Percentiles rank a stretch among this genome's conserved stretches.
phyloP scores from a whole-genome alignment of 257 asterid species.

The Oldenlandia corymbosa region DNA sequence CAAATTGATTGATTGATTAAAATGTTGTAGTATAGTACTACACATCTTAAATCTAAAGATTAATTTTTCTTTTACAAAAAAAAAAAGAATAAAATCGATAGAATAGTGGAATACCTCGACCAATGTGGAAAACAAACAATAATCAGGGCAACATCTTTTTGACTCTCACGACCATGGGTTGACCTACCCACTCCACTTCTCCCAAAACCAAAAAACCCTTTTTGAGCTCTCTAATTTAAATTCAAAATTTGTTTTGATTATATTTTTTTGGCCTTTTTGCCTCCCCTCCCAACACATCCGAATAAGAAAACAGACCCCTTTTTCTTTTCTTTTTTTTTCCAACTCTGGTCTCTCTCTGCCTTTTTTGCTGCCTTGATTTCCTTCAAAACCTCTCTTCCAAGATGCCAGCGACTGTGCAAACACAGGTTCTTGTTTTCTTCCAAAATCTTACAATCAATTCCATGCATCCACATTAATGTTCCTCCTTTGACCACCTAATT shows the following conservation, averaged over 20 bases:
- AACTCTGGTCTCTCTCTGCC: neutral
- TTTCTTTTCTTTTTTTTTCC: neutral
- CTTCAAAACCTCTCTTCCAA: constrained; percentile 4
- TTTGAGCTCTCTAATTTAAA: no score
- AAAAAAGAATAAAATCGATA: no score
- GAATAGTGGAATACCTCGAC: no score
- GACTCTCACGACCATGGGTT: constrained; percentile 39
- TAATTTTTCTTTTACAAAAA: no score
- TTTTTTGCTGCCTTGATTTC: constrained; percentile 8
- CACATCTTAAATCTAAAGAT: no score
- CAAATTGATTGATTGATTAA: no score
- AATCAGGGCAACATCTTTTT: constrained; percentile 38
- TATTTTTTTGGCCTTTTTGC: constrained; percentile 11
- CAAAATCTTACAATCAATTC: no score
- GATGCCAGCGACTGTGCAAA: neutral
- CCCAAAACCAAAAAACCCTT: neutral
- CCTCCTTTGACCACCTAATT: no score
- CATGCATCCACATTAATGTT: no score
- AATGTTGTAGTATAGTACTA: no score
- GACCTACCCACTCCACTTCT: constrained; percentile 32
- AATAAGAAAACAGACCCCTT: neutral
- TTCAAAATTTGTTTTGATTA: neutral
- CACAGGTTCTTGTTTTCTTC: no score
- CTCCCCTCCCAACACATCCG: constrained; percentile 17
- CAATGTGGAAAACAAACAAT: constrained; percentile 27